Base-by-base conservation (phyloP, 352 stramenopile genomes). In the Phytophthora sansomeana region DNA sequence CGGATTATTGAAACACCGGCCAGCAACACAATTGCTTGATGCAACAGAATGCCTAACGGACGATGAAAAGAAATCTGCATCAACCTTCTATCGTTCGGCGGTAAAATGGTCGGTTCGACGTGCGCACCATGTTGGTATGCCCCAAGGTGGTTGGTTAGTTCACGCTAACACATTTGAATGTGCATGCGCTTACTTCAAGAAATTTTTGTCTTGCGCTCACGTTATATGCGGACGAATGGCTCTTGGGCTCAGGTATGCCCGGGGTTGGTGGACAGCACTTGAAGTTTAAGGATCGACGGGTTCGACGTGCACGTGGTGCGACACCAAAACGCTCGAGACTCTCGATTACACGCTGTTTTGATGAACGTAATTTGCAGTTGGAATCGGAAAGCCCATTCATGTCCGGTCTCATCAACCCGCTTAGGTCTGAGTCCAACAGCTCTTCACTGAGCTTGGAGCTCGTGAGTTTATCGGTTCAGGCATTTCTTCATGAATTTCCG, bases 101-200 rank as follows among this genome's bases (percentile, higher is more conserved):
- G 32, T 42, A 21, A 42, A 42, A 21, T 42, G 36, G 36, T 42
- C 36, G 2, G 10, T 42, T 6, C 11, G 11, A 42, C 36, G 36
- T 4, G 36, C 36, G 1, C 36, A 19, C 16, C 36, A 42, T 21
- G 5, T 14, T 9, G 36, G 7, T 21, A 42, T 42, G 36, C 36
- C 36, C 2, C n/a, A 11, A 41, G 14, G 6, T 21, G 47, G 29
- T 9, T 54, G 29, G 47, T 4, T 29, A 17, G 47, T 42, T 1
- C 47, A 19, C 16, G 17, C n/a, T 30, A 42, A 54, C 30, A 43
- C 47, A 16, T 54, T 43, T 9, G 47, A 54, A n/a, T 41, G 30
- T 30, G 17, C 14, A 17, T 54, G 47, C 17, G 13, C 29, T 5
- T 54, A 42, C 47, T 54, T 32, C 30, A 30, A 10, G 7, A 43